Percentiles rank a stretch among this genome's conserved stretches.
Conservation (phyloP, 2,329 filamentous ascomycete genomes). For the Setomelanomma holmii region DNA sequence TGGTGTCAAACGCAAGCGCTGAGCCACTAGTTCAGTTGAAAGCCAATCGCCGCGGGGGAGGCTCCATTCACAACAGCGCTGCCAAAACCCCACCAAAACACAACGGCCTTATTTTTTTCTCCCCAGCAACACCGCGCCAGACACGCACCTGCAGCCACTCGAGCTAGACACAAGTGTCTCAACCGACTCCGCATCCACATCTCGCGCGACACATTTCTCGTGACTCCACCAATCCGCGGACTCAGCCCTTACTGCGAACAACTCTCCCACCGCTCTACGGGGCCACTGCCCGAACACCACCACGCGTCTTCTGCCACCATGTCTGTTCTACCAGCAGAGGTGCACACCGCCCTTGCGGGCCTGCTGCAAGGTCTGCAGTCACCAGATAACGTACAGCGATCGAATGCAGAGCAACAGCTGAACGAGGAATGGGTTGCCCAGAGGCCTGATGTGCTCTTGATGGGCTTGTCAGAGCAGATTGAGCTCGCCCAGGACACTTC, state of each 20-base stretch:
- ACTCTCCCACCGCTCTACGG: conserved; percentile 16
- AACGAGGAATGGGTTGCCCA: conserved; percentile 86
- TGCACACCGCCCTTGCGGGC: conserved; percentile 83
- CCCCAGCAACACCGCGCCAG: neutral
- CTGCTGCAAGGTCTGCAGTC: conserved; percentile 89
- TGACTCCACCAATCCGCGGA: neutral
- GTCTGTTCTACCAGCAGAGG: conserved; percentile 85
- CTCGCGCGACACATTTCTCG: neutral
- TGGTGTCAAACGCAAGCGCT: too few relatives aligned
- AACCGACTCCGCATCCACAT: neutral
- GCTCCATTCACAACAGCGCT: too few relatives aligned
- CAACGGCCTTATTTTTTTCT: neutral
- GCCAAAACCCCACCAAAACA: too few relatives aligned
- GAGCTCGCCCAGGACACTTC: conserved; percentile 75
- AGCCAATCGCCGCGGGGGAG: too few relatives aligned
- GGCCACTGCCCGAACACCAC: conserved; percentile 25
- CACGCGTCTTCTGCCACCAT: conserved; percentile 57
- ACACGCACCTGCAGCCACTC: conserved; percentile 1
- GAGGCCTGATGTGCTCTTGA: conserved; percentile 85
- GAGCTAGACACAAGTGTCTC: neutral
- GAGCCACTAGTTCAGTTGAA: too few relatives aligned
- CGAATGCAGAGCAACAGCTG: conserved; percentile 87
- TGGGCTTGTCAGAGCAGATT: conserved; percentile 94
- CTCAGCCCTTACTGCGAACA: conserved; percentile 16
- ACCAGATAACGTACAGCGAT: conserved; percentile 83